Evolutionary conservation across 1,284 basidiomycete genomes (phyloP).

Genomic region (Cutaneotrichosporon mucoides): DNA sequence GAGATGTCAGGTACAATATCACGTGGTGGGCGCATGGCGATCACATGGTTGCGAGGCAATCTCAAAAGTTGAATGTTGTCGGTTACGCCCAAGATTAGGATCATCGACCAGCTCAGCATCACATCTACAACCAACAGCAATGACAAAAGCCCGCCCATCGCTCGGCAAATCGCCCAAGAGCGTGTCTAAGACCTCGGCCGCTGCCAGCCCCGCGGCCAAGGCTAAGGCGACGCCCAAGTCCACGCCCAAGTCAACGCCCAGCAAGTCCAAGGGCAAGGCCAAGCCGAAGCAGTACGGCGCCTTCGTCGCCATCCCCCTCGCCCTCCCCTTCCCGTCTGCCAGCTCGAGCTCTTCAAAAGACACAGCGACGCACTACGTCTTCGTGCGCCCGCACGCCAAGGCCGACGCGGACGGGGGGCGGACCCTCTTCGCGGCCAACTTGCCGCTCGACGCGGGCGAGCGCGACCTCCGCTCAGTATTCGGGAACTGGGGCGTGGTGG

Average conservation of each 20-base stretch:
- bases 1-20: too few species aligned
- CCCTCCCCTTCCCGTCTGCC: slow-evolving; percentile 23
- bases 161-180: not conserved
- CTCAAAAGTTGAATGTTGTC: too few species aligned
- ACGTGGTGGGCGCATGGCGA: too few species aligned
- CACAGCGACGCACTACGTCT: slow-evolving; percentile 37
- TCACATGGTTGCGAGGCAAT: too few species aligned
- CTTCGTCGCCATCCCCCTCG: slow-evolving; percentile 36
- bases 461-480: slow-evolving; percentile 69
- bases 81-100: too few species aligned
- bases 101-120: too few species aligned
- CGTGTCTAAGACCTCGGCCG: not conserved
- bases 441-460: slow-evolving; percentile 77
- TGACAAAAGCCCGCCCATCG: slow-evolving; percentile 4
- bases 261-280: not conserved
- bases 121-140: too few species aligned
- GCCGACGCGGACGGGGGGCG: slow-evolving; percentile 32
- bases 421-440: slow-evolving; percentile 78
- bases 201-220: not conserved
- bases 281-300: slow-evolving; percentile 28
- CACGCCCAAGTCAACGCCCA: not conserved
- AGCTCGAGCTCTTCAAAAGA: slow-evolving; percentile 8
- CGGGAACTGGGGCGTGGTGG: slow-evolving; percentile 68
- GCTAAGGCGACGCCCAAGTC: not conserved
- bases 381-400: slow-evolving; percentile 32